Evolutionary conservation across 257 asterid genomes (phyloP).

Genomic region (Nicotiana attenuata): DNA sequence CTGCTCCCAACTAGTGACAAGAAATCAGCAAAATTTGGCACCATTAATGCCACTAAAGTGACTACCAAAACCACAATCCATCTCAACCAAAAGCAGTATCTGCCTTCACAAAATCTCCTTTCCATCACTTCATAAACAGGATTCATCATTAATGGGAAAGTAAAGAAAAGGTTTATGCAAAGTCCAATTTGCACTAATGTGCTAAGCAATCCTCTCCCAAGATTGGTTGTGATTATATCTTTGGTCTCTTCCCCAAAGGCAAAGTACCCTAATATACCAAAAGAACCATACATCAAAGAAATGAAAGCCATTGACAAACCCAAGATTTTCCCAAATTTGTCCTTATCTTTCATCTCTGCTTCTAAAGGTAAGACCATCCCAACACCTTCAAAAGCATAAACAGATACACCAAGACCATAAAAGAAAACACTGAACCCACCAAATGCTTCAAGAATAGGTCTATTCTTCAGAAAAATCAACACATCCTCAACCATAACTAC

Average conservation of each 20-base stretch:
- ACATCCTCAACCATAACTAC: no score
- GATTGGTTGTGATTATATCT: constrained; percentile 1
- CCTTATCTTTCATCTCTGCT: constrained; percentile 11
- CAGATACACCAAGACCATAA: constrained; percentile 10
- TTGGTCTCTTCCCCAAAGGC: constrained; percentile 10
- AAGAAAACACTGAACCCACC: constrained; percentile 8
- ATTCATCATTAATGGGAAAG: constrained; percentile 12
- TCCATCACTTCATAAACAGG: constrained; percentile 10
- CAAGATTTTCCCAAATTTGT: constrained; percentile 11
- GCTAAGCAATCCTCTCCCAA: not conserved
- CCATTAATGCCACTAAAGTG: constrained; percentile 4
- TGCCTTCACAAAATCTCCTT: not conserved
- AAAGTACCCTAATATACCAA: constrained; percentile 2
- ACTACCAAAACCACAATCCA: constrained; percentile 2
- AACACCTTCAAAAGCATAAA: constrained; percentile 14
- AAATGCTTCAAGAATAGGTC: constrained; percentile 9
- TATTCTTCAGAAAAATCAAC: not conserved
- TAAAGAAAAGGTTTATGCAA: constrained; percentile 1
- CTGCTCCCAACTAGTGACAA: constrained; percentile 12
- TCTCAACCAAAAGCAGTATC: not conserved
- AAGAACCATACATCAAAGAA: constrained; percentile 9
- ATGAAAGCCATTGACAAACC: constrained; percentile 6
- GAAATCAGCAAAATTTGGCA: constrained; percentile 13
- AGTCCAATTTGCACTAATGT: constrained; percentile 8
- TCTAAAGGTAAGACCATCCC: constrained; percentile 16